Evolutionary conservation across 2,329 filamentous ascomycete species (phyloP), one percentile per base, ranked within the genome.

Genomic region (Pyrenochaeta sp.): DNA sequence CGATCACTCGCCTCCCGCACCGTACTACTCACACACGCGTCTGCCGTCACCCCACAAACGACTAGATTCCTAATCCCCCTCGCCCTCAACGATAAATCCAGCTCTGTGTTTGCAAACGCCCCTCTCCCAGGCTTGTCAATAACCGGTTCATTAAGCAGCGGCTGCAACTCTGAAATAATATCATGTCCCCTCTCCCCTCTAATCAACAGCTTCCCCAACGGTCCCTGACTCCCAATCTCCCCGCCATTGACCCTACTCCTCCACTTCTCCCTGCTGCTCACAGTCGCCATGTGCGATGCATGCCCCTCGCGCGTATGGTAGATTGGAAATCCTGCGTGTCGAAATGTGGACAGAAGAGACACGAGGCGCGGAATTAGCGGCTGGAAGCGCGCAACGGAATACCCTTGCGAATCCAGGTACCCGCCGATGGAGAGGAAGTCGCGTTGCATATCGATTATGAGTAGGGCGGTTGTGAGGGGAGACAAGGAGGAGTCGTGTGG

Each of bases 151-250:
- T 73, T 47, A 1, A 71, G 68, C 14, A 79, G 49, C 12, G 82
- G 83, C 51, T 78, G 79, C 29, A 85, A 68, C 60, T 87, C 84
- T 7, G 79, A 72, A 15, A 87, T 78, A 27, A 81, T 85, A 41
- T 83, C 84, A 63, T 87, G 84, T 0, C 85, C 85, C 18, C 74
- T 63, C 61, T 87, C 82, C 0, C 85, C 85, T 17, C 85, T 81
- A 20, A 87, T 75, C 3, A 88, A 72, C 2, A 87, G 77, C n/a
- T 82, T 80, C 1, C 85, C 85, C 39, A 87, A 68, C 1, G 84
- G 84, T 0, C 85, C 85, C 12, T 56, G 70, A 10, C 80, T 78
- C 3, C 79, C 81, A 40, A 87, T 85, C 0, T 81, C 81, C n/a
- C 83, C 66, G 1, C 66, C 61, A 20, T 85, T 85, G 51, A 86